These are phyloP conservation scores for Kurtzmaniella quercitrusa DNA, from an alignment of 1,139 yeast genomes.

Conservation along the genomic window DNA sequence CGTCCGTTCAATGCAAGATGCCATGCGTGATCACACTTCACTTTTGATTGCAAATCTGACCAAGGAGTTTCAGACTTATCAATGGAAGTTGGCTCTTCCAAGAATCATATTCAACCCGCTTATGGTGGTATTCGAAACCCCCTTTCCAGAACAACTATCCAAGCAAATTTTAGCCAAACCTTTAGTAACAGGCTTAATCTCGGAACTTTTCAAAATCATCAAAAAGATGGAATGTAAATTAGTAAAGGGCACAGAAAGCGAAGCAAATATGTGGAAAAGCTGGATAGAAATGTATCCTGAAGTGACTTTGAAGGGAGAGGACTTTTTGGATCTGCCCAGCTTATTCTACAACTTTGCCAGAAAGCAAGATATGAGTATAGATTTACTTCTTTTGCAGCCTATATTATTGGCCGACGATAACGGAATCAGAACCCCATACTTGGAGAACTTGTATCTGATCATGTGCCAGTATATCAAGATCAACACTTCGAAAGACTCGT, in stretches of 20 bases:
- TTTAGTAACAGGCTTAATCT: constrained; percentile 69
- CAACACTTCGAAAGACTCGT: constrained; percentile 28
- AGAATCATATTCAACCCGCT: constrained; percentile 75
- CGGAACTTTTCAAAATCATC: constrained; percentile 69
- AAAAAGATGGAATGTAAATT: constrained; percentile 75
- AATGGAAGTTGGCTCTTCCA: constrained; percentile 84
- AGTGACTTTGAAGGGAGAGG: constrained; percentile 14
- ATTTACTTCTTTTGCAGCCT: constrained; percentile 76
- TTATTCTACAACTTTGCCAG: constrained; percentile 60
- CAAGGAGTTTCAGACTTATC: constrained; percentile 63
- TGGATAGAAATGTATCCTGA: constrained; percentile 47
- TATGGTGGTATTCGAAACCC: constrained; percentile 66
- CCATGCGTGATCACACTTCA: constrained; percentile 28
- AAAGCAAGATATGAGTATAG: constrained; percentile 56
- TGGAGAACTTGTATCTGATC: constrained; percentile 80
- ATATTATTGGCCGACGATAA: constrained; percentile 82
- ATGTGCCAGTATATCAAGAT: constrained; percentile 63
- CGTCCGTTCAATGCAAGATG: constrained; percentile 32
- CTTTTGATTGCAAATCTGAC: constrained; percentile 49
- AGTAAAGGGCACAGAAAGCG: constrained; percentile 63
- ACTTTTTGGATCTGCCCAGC: constrained; percentile 43
- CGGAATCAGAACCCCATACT: constrained; percentile 81
- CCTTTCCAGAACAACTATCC: constrained; percentile 53
- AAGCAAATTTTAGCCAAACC: constrained; percentile 81
- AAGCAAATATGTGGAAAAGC: constrained; percentile 50